Evolutionary conservation across 768 basidiomycete species (phyloP).

Genomic region (Asterophora lycoperdoides): DNA sequence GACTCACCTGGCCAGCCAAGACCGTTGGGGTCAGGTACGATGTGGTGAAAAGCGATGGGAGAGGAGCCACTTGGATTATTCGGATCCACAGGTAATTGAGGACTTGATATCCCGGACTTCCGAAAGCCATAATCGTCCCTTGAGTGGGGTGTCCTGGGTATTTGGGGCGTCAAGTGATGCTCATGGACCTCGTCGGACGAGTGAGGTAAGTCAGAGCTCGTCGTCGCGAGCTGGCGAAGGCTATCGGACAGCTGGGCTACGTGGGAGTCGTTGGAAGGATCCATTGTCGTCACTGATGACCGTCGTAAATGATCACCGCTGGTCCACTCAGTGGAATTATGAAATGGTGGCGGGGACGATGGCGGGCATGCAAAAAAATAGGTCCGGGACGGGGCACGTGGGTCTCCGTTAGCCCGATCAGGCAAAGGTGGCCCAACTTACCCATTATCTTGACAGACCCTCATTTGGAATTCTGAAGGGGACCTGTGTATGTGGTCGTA

Average conservation of each 20-base stretch:
- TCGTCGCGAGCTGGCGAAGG: conserved; percentile 37
- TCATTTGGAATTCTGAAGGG: conserved; percentile 36
- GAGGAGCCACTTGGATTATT: conserved; percentile 32
- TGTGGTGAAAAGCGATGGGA: conserved; percentile 35
- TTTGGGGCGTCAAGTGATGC: conserved; percentile 3
- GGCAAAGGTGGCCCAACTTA: conserved; percentile 15
- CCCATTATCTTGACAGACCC: conserved; percentile 12
- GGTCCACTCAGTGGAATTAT: neutral
- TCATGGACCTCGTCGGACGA: conserved; percentile 2
- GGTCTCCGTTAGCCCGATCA: conserved; percentile 4
- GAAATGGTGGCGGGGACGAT: neutral
- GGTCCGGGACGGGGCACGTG: conserved; percentile 16
- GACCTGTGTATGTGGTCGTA: conserved; percentile 20
- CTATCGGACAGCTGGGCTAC: conserved; percentile 39
- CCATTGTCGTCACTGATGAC: conserved; percentile 3
- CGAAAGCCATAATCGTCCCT: conserved; percentile 85
- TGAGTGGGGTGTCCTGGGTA: conserved; percentile 30
- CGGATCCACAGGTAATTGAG: conserved; percentile 33
- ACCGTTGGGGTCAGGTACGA: conserved; percentile 62
- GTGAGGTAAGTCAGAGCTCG: neutral
- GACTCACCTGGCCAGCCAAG: conserved; percentile 87
- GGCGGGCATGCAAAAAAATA: conserved; percentile 11
- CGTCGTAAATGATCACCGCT: no score
- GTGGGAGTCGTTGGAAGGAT: conserved; percentile 23
- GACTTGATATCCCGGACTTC: conserved; percentile 64